Conservation (phyloP, 495 filamentous ascomycete genomes). For the Neurospora sp. region DNA sequence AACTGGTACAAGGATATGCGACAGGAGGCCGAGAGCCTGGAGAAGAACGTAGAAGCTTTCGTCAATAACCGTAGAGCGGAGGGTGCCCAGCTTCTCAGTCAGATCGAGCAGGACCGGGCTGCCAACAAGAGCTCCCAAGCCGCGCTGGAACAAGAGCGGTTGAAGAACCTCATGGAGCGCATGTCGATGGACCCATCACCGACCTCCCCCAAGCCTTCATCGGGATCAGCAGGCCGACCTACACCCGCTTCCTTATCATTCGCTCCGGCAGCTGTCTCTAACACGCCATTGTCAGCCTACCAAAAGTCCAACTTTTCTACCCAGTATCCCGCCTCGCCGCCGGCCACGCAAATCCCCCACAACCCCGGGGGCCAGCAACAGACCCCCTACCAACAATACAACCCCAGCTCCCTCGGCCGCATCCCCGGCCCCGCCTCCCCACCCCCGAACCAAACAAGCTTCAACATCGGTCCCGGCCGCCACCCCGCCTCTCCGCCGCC, state of each 20-base stretch:
- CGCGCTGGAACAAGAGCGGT: constrained; percentile 73
- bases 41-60: constrained; percentile 94
- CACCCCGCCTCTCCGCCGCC: constrained; percentile 45
- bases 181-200: constrained; percentile 65
- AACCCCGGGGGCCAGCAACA: constrained; percentile 21
- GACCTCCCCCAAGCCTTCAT: constrained; percentile 29
- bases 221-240: constrained; percentile 21
- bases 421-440: constrained; percentile 41
- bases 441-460: constrained; percentile 34
- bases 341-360: constrained; percentile 33
- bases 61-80: constrained; percentile 90
- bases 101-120: constrained; percentile 74
- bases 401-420: constrained; percentile 38
- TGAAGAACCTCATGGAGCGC: constrained; percentile 88
- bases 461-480: constrained; percentile 32
- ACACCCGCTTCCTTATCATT: constrained; percentile 35
- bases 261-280: constrained; percentile 4
- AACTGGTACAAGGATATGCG: constrained; percentile 93
- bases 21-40: constrained; percentile 87
- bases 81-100: constrained; percentile 75
- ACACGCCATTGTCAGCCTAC: constrained; percentile 30
- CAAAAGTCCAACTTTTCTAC: constrained; percentile 35
- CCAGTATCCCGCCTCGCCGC: constrained; percentile 44
- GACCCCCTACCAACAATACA: constrained; percentile 32
- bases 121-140: constrained; percentile 62